Base-by-base conservation (phyloP, 257 asterid species). In the Forsythia suspensa region DNA sequence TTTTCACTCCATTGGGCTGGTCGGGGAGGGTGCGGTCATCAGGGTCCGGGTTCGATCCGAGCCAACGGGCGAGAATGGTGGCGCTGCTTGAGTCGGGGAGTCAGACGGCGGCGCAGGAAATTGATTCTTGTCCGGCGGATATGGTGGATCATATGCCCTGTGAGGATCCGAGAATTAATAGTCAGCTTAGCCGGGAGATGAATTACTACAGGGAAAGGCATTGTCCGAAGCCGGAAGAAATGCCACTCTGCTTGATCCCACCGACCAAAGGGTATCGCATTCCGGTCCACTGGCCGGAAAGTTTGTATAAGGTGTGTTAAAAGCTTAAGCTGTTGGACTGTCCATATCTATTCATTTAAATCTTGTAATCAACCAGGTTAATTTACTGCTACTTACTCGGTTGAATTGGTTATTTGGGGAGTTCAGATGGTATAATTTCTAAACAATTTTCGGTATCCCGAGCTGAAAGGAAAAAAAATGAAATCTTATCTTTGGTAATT, bases 91-190 rank as follows among this genome's bases (percentile, higher is more conserved):
- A 93, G 83, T 75, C 86, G 8, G 89, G 94, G 46, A 85, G 82
- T 4, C 84, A 80, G 74, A 71, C 74, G 51, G 80, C 86, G 71
- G 79, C 74, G 29, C 40, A 24, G 70, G 8, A 63, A 63, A 83
- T 94, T 52, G 97, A 90, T 41, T 71, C 87, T 46, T 96, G 98
- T 66, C 86, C 96, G 12, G 89, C 88, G 8, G 95, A 91, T 1
- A 87, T 82, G 91, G 95, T 94, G 85, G 98, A 91, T 77, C 97
- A 92, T 84, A 92, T 96, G 97, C 99, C 99, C 0, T 96, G 99
- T 77, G 98, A 96, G 83, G 99, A 94, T 87, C 99, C 99, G 15
- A 87, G 84, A 61, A 89, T 90, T 18, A 96, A 91, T 71, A 91
- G 98, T 69, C 97, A 90, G 85, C 91, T 96, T n/a, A 94, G 98